Base-by-base conservation (phyloP, 1,284 basidiomycete genomes). In the Ceratorhiza oryzae-sativae region DNA sequence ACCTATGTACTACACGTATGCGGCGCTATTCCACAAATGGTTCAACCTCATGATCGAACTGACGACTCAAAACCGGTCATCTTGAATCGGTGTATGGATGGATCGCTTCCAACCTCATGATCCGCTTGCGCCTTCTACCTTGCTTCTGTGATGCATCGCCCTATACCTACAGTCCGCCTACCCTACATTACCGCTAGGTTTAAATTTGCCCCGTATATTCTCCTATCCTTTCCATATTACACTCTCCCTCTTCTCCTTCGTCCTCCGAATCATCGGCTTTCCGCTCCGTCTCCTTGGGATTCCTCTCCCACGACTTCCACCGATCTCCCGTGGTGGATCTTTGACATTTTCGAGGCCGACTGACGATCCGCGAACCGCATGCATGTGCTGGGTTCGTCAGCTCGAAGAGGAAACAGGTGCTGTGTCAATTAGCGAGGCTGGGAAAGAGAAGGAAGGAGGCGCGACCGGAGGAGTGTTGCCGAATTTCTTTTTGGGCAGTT, bases 381-480 rank as follows among this genome's bases (percentile, higher is more conserved):
- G 87, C 0, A 90, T 91, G 73, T 84, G 88, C 34, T 93, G 91
- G 90, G 84, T 94, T 13, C 84, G 87, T 20, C 86, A 88, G 32
- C 83, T 94, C 3, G 92, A 94, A 78, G 91, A 93, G 73, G 89
- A 92, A 78, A 92, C 91, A 0, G 92, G 92, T 1, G 91, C 90
- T 0, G 79, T 89, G 3, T 86, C 83, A 71, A 79, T 89, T 49
- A 83, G 84, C 39, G 55, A 59, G 12, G 81, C 77, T 42, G 63
- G 67, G 51, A 73, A 60, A 58, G 77, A 61, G 73, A 78, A 41
- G 72, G 76, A 68, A 20, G 51, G 71, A 15, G 72, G 75, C 34
- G 60, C 41, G 8, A 32, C 73, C 56, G 78, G 53, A 74, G 77
- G 51, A 65, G 71, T 86, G 12, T 81, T 95, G 0, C 93, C 94